Base-by-base conservation (phyloP, 2,329 filamentous ascomycete species). In the Pezicula radicicola region DNA sequence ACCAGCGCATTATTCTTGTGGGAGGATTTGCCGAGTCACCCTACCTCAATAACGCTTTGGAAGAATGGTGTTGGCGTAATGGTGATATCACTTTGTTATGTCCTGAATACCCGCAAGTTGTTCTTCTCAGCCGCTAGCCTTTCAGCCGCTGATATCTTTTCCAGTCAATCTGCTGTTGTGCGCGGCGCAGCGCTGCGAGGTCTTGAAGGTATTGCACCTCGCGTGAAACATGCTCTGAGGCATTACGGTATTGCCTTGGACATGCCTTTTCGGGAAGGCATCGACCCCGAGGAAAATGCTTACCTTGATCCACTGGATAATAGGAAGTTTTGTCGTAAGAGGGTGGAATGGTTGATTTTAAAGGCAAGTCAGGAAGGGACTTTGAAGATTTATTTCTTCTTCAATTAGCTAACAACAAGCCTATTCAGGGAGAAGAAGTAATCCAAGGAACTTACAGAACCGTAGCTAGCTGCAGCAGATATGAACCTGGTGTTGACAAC, bases 101-200 rank as follows among this genome's bases (percentile, higher is more conserved):
- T 3, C 59, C 57, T 2, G 39, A 50, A 5, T n/a, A 60, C 21
- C 56, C 58, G 58, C 53, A 49, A 55, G 56, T 25, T 6, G 6
- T 25, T 25, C 39, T 21, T 4, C 21, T 16, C 12, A 21, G 36
- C 13, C 1, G 8, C 21, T 12, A 25, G 25, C 3, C 18, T 39
- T 25, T 35, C 33, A 7, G 15, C 40, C 45, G 27, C 51, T 56
- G 25, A 55, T 19, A 3, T 19, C 48, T 8, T 2, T 4, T 42
- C 6, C 18, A 62, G 60, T 3, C 60, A 62, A 55, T 40, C 55
- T 12, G 59, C 60, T 8, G 50, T 61, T 25, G 55, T 56, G 2
- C 50, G 44, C 42, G 60, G 58, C 13, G 60, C 60, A n/a, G 36
- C 36, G 6, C 3, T 48, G 6, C n/a, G 46, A 4, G 46, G 46